These are phyloP conservation scores for Trichoderma asperellum DNA, from an alignment of 2,329 filamentous ascomycete species.

Conservation along the genomic window DNA sequence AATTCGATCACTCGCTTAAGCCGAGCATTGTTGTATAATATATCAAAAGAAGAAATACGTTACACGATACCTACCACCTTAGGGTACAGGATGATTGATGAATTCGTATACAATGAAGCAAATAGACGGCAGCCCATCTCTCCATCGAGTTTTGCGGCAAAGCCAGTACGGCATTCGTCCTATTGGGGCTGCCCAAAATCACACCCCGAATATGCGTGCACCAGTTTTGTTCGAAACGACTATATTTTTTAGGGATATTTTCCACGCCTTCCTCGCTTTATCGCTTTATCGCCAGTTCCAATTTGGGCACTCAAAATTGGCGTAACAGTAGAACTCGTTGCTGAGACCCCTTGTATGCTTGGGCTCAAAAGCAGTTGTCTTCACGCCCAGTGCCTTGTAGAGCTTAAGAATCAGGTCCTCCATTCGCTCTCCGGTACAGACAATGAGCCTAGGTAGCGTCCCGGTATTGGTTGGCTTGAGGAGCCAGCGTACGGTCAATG, in stretches of 20 bases:
- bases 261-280: background rate
- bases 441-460: conserved; percentile 53
- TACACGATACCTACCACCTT: background rate
- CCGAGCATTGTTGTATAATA: background rate
- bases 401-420: conserved; percentile 64
- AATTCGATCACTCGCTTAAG: conserved; percentile 59
- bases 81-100: background rate
- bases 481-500: conserved; percentile 76
- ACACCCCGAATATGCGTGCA: background rate
- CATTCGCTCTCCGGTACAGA: conserved; percentile 82
- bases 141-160: background rate
- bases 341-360: conserved; percentile 72
- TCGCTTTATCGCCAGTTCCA: conserved; percentile 49
- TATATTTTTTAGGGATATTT: background rate
- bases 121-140: background rate
- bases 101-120: background rate
- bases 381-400: conserved; percentile 66
- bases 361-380: conserved; percentile 69
- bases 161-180: background rate
- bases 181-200: background rate
- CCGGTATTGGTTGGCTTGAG: conserved; percentile 47
- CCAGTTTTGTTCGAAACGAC: background rate
- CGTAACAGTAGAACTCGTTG: conserved; percentile 81
- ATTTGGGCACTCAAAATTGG: conserved; percentile 70
- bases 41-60: background rate